phyloP scores from a whole-genome alignment of 257 asterid genomes.

The Petunia axillaris region DNA sequence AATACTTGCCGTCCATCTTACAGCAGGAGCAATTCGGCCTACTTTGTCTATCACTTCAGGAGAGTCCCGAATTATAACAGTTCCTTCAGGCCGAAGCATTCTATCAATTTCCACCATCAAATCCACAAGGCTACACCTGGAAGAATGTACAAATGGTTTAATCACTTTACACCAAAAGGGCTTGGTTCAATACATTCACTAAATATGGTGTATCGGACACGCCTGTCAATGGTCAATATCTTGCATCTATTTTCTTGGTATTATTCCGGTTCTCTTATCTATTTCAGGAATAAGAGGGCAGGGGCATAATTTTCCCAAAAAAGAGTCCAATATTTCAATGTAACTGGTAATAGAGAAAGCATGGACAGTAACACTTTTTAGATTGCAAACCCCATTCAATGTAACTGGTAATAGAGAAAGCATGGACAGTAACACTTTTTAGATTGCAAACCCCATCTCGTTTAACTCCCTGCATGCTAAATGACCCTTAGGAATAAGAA shows the following conservation, averaged over 20 bases:
- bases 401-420: background rate
- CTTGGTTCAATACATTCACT: background rate
- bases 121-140: constrained; percentile 95
- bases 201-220: background rate
- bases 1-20: constrained; percentile 71
- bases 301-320: constrained; percentile 1
- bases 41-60: constrained; percentile 75
- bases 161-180: background rate
- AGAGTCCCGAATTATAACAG: constrained; percentile 73
- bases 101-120: constrained; percentile 93
- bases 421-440: background rate
- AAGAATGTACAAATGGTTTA: constrained; percentile 9
- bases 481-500: background rate
- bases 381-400: background rate
- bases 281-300: background rate
- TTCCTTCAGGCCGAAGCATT: constrained; percentile 92
- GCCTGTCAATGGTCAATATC: background rate
- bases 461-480: background rate
- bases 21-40: constrained; percentile 63
- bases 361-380: background rate
- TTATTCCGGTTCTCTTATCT: constrained; percentile 8
- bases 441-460: background rate
- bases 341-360: background rate
- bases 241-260: background rate
- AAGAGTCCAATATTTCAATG: background rate